Percentiles rank a stretch among this genome's conserved stretches.
These are phyloP conservation scores for Clitoria ternatea DNA, from an alignment of 306 rosid species.

Conservation along the genomic window DNA sequence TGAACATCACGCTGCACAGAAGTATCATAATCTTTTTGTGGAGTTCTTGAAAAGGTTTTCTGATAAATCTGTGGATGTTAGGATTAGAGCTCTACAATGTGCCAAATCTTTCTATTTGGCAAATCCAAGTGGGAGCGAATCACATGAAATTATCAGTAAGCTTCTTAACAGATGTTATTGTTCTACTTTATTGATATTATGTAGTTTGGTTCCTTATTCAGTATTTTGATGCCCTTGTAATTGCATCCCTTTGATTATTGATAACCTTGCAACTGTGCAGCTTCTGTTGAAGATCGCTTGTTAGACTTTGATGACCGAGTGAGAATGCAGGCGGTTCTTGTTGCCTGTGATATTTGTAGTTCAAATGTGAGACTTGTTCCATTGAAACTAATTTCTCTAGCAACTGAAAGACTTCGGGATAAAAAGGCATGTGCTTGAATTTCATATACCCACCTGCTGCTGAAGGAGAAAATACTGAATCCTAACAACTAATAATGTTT, in stretches of 20 bases:
- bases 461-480: constrained; percentile 14
- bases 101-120: constrained; percentile 58
- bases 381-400: constrained; percentile 55
- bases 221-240: constrained; percentile 14
- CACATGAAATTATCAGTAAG: constrained; percentile 75
- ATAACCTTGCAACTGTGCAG: constrained; percentile 47
- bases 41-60: constrained; percentile 86
- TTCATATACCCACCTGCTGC: neutral
- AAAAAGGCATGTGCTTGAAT: constrained; percentile 61
- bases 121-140: constrained; percentile 51
- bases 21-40: constrained; percentile 59
- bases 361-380: constrained; percentile 57
- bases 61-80: constrained; percentile 86
- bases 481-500: constrained; percentile 9
- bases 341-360: constrained; percentile 80
- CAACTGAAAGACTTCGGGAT: constrained; percentile 77
- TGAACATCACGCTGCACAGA: constrained; percentile 49
- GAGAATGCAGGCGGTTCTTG: constrained; percentile 75
- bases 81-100: constrained; percentile 76
- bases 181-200: neutral
- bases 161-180: constrained; percentile 18
- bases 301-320: constrained; percentile 81
- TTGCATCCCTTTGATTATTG: constrained; percentile 22
- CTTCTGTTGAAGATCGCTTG: constrained; percentile 67
- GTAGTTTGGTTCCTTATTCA: constrained; percentile 19